A percentile compares a stretch with the other conserved stretches of the same genome.
Conservation (phyloP, 108 stramenopile species). For the Nitzschia sp. region DNA sequence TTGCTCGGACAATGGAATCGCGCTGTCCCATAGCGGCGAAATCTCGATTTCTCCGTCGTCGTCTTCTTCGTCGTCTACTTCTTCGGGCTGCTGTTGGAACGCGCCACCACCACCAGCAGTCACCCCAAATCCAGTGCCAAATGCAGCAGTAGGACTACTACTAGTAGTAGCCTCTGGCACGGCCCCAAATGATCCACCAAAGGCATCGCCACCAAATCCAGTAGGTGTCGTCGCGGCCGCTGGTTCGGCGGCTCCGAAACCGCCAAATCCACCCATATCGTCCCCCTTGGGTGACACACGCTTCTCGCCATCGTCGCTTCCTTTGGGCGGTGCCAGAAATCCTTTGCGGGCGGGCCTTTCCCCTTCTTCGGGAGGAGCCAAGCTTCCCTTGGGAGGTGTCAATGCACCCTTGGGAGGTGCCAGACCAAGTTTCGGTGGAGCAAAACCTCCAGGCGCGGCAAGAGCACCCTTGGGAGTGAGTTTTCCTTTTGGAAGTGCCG, state of each 20-base stretch:
- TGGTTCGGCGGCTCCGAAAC: constrained; percentile 2
- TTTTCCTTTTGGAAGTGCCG: constrained; percentile 35
- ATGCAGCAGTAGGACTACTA: constrained; percentile 2
- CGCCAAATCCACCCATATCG: constrained; percentile 4
- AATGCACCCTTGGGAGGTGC: constrained; percentile 13
- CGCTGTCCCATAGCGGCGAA: constrained; percentile 51
- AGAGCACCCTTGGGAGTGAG: not conserved
- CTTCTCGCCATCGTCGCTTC: constrained; percentile 7
- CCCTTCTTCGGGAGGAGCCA: constrained; percentile 6
- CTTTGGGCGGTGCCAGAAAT: constrained; percentile 40
- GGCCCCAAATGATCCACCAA: constrained; percentile 13
- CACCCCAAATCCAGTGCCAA: constrained; percentile 19
- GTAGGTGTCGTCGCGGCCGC: not conserved
- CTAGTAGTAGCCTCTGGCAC: not conserved
- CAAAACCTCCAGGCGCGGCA: constrained; percentile 18
- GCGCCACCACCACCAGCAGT: not conserved
- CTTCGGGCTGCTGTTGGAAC: not conserved
- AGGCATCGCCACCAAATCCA: constrained; percentile 25
- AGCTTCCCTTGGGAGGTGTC: constrained; percentile 12
- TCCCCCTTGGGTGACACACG: not conserved
- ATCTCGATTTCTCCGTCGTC: constrained; percentile 29
- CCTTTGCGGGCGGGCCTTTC: constrained; percentile 20
- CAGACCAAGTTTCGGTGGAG: constrained; percentile 10
- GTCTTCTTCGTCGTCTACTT: constrained; percentile 9
- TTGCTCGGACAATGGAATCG: constrained; percentile 64